Conservation (phyloP, 129 eudicot species). For the Solidago caesia region DNA sequence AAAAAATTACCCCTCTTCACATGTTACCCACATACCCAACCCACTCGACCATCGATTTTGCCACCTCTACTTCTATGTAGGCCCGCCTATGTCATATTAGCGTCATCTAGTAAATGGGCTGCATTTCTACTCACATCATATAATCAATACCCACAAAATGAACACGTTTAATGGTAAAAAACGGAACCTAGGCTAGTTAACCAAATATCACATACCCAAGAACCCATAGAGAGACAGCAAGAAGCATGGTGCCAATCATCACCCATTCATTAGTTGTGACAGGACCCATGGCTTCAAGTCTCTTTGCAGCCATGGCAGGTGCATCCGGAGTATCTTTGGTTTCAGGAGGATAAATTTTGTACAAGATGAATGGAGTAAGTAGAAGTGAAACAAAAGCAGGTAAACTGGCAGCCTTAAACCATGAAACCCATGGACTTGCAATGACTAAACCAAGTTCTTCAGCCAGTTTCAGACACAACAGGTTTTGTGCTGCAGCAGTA, state of each 20-base stretch:
- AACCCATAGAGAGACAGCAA: constrained; percentile 92
- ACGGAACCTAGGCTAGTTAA: not conserved
- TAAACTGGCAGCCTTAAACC: constrained; percentile 90
- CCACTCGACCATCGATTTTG: too few species aligned
- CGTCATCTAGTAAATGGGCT: not conserved
- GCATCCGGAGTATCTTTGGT: constrained; percentile 95
- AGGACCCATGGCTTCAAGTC: constrained; percentile 81
- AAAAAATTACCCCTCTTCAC: too few species aligned
- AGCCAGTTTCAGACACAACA: constrained; percentile 84
- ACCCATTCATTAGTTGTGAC: constrained; percentile 86
- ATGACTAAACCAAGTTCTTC: constrained; percentile 87
- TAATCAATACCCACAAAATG: constrained; percentile 15
- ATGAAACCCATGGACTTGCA: constrained; percentile 76
- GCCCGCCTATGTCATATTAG: not conserved
- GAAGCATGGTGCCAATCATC: constrained; percentile 89
- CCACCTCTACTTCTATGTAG: not conserved
- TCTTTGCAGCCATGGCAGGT: constrained; percentile 87
- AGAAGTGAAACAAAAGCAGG: constrained; percentile 76
- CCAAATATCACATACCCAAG: constrained; percentile 61
- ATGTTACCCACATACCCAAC: too few species aligned
- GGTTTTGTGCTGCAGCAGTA: constrained; percentile 98
- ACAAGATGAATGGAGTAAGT: constrained; percentile 71
- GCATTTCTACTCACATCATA: not conserved
- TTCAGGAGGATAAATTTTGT: constrained; percentile 89
- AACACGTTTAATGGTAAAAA: constrained; percentile 1